These are phyloP conservation scores for Penicillium steckii DNA, from an alignment of 495 filamentous ascomycete genomes.

Conservation along the genomic window DNA sequence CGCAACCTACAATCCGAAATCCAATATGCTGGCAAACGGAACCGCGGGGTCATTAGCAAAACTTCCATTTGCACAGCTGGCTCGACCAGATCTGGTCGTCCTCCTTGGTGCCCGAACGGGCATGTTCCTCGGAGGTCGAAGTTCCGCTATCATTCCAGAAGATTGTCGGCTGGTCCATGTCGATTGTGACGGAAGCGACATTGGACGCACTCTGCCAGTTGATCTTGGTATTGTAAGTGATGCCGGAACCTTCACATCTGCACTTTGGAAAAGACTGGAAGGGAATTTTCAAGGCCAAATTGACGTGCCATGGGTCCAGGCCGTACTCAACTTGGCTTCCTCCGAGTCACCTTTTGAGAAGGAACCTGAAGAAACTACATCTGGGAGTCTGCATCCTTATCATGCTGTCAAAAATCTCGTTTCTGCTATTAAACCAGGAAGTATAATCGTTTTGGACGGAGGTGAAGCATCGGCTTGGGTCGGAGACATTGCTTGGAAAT, in stretches of 20 bases:
- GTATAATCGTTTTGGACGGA: slow-evolving; percentile 28
- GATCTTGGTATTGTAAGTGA: slow-evolving; percentile 28
- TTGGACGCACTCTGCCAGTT: slow-evolving; percentile 22
- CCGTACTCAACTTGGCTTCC: slow-evolving; percentile 10
- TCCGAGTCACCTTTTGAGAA: slow-evolving; percentile 18
- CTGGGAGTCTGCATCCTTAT: slow-evolving; percentile 25
- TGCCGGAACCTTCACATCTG: slow-evolving; percentile 14
- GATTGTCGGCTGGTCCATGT: slow-evolving; percentile 27
- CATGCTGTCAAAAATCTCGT: slow-evolving; percentile 24
- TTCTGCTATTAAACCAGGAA: slow-evolving; percentile 19
- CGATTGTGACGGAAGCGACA: slow-evolving; percentile 24
- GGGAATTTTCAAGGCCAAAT: background rate
- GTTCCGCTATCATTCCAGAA: slow-evolving; percentile 25
- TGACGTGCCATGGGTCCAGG: slow-evolving; percentile 18
- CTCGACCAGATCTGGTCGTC: slow-evolving; percentile 21
- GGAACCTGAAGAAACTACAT: slow-evolving; percentile 11
- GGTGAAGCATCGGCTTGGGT: slow-evolving; percentile 25
- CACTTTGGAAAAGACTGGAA: slow-evolving; percentile 10
- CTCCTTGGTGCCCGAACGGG: slow-evolving; percentile 29
- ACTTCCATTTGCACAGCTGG: slow-evolving; percentile 9
- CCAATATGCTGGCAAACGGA: slow-evolving; percentile 10
- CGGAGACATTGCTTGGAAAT: slow-evolving; percentile 8
- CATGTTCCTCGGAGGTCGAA: slow-evolving; percentile 26
- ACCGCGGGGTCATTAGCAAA: slow-evolving; percentile 9
- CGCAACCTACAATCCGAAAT: slow-evolving; percentile 4